These are phyloP conservation scores for Suhomyces chickasaworum DNA, from an alignment of 1,139 yeast species.

Conservation along the genomic window DNA sequence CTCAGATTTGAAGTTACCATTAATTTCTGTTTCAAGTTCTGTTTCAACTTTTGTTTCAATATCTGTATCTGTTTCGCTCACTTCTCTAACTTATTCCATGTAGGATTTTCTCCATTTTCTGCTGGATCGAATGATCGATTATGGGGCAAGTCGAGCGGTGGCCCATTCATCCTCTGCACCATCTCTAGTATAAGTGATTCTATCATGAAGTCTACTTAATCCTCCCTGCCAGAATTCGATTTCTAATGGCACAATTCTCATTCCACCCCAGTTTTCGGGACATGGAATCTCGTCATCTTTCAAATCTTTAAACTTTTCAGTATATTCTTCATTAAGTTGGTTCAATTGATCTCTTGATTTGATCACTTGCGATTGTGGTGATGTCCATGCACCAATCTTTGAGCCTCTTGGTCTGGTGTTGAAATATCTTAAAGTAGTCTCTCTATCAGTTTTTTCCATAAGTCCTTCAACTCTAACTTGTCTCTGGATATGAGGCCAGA, in stretches of 20 bases:
- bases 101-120: too few species aligned
- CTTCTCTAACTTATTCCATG: too few species aligned
- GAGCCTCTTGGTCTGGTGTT: constrained; percentile 90
- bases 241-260: constrained; percentile 82
- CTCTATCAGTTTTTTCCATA: constrained; percentile 71
- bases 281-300: constrained; percentile 71
- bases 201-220: constrained; percentile 83
- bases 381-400: constrained; percentile 95
- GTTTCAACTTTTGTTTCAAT: too few species aligned
- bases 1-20: too few species aligned
- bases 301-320: constrained; percentile 58
- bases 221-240: constrained; percentile 99
- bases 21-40: too few species aligned
- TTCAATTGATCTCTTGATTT: constrained; percentile 65
- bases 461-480: constrained; percentile 92
- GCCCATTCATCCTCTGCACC: constrained; percentile 56
- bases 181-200: constrained; percentile 72
- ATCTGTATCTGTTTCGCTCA: too few species aligned
- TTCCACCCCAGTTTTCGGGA: constrained; percentile 96
- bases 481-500: constrained; percentile 89
- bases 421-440: constrained; percentile 76
- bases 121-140: too few species aligned
- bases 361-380: constrained; percentile 77
- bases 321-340: constrained; percentile 45
- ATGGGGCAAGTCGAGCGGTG: constrained; percentile 75